Evolutionary conservation across 495 filamentous ascomycete species (phyloP), one percentile per base, ranked within the genome.

Genomic region (Sporormia fimetaria): DNA sequence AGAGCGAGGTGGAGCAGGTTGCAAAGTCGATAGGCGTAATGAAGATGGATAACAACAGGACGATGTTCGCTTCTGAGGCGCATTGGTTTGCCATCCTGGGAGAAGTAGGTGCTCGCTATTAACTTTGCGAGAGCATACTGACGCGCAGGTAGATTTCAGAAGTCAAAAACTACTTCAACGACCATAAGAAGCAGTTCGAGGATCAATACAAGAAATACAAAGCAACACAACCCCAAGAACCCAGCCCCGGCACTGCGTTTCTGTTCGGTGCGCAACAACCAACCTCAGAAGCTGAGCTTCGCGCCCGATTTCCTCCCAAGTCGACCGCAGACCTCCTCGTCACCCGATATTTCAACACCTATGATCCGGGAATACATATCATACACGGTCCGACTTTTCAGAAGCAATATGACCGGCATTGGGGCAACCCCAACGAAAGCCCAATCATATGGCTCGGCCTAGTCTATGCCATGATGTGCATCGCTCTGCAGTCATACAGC

Each of bases 31-130:
- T 99, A 37, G 90, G 90, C 33, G 74, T 94, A 29, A 79, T 99
- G 67, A 96, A 93, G 57, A 78, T 99, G 37, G 75, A 83, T 40
- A 73, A 80, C 38, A 85, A 87, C 36, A 87, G 83, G 55, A 78
- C 81, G 0, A 72, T 88, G 54, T 99, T 94, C 56, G 73, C 90
- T 30, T 92, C 90, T 27, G 84, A 93, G 49, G 82, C 81, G 22
- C 86, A 96, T 63, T 96, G 92, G 88, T 87, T 87, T 44, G 76
- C 83, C 20, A 80, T 99, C 38, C 63, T 99, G 42, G 72, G 75
- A 43, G 92, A 94, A 71, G 80, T 84, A 52, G 42, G 66, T 61
- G 39, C 29, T n/a, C 42, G 58, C 62, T 58, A 52, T 14, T 17
- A 25, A 44, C 20, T 44, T 14, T 38, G 3, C 10, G n/a, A 23